Base-by-base conservation (phyloP, 257 asterid genomes). In the Jacaranda copaia region DNA sequence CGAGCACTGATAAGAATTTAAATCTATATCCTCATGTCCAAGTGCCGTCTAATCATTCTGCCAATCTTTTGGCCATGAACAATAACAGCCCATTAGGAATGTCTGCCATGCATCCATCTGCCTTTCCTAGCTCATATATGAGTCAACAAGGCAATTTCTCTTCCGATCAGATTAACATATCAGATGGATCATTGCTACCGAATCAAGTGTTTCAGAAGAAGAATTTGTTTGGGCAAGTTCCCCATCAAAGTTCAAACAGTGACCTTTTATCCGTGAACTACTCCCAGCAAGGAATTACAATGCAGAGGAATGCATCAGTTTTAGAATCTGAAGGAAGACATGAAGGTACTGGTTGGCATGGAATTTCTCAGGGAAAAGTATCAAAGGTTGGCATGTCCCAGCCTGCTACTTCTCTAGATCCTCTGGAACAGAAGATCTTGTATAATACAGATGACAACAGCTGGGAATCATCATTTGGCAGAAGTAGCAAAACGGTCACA, bases 401-500 rank as follows among this genome's bases (percentile, higher is more conserved):
- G 46, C 46, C 46, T 42, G 46, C 6, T 53, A 71, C 82, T 77
- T 75, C 92, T 51, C 81, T 89, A 14, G 94, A 87, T 81, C 92
- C 92, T 16, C 53, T 89, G 77, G 94, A 89, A 79, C 88, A 82
- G 80, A 89, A 87, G 79, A 82, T 89, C 65, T 84, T 89, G 71
- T 87, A 78, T 81, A 82, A 70, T 67, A 69, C 81, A 32, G 89
- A 85, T 73, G 89, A 84, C 10, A 53, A 70, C 59, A 73, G 78
- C 75, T 85, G 88, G 87, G 87, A 68, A 59, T 69, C 85, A 13
- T 80, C 85, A 59, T 61, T 82, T 69, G 75, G 61, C 61, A 16
- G 74, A 53, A 75, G 45, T n/a, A 69, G 69, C 67, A 73, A 77
- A 52, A 38, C 63, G 66, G 82, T 66, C 67, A 49, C 49, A 3